phyloP scores from a whole-genome alignment of 2,329 filamentous ascomycete species.

The Colletotrichum phormii region DNA sequence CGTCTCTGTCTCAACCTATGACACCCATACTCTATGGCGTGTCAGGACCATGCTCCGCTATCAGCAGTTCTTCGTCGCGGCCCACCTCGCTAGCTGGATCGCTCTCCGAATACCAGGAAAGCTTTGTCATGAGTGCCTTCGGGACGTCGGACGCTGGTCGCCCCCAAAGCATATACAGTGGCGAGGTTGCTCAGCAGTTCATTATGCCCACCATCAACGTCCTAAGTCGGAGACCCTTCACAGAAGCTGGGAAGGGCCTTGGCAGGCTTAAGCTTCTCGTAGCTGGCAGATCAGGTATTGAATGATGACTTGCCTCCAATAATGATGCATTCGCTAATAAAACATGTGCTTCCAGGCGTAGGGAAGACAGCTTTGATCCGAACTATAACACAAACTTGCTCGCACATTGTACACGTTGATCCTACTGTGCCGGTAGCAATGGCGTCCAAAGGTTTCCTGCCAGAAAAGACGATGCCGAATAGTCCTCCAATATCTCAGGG shows the following conservation, averaged over 20 bases:
- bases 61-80: slow-evolving; percentile 64
- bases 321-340: slow-evolving; percentile 34
- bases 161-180: slow-evolving; percentile 51
- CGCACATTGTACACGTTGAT: slow-evolving; percentile 95
- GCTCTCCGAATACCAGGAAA: slow-evolving; percentile 53
- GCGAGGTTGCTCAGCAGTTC: slow-evolving; percentile 75
- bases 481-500: slow-evolving; percentile 10
- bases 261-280: slow-evolving; percentile 91
- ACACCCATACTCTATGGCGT: slow-evolving; percentile 58
- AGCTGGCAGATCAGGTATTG: slow-evolving; percentile 78
- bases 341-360: slow-evolving; percentile 63
- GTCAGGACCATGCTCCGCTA: slow-evolving; percentile 52
- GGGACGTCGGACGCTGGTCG: slow-evolving; percentile 29
- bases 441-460: slow-evolving; percentile 16
- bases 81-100: slow-evolving; percentile 63
- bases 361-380: slow-evolving; percentile 93
- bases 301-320: slow-evolving; percentile 1
- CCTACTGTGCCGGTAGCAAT: slow-evolving; percentile 54
- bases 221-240: slow-evolving; percentile 90
- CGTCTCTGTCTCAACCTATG: slow-evolving; percentile 53
- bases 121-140: slow-evolving; percentile 42
- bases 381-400: slow-evolving; percentile 85
- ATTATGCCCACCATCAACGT: slow-evolving; percentile 97
- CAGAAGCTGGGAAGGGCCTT: slow-evolving; percentile 83
- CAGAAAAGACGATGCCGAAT: background rate